phyloP scores from a whole-genome alignment of 805 yeast species.

The Cyberlindnera meyerae region DNA sequence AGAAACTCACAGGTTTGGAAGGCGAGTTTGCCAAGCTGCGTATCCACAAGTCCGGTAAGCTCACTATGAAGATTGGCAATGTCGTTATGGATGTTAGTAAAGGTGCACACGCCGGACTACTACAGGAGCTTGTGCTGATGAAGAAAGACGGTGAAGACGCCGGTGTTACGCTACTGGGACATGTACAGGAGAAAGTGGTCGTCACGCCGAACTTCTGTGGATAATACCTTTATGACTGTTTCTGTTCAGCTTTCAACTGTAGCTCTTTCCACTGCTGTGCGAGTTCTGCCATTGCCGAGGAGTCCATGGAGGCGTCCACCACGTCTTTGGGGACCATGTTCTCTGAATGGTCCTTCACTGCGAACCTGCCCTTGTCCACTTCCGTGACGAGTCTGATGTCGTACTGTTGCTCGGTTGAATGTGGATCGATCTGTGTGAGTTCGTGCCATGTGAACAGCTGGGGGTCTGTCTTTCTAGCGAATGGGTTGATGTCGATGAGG shows the following conservation, averaged over 20 bases:
- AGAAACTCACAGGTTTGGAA: constrained; percentile 16
- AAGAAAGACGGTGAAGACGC: constrained; percentile 33
- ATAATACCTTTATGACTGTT: constrained; percentile 7
- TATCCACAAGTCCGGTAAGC: constrained; percentile 77
- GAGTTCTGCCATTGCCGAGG: constrained; percentile 64
- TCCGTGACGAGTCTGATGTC: constrained; percentile 64
- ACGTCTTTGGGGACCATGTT: constrained; percentile 90
- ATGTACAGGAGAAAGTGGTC: constrained; percentile 49
- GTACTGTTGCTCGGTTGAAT: constrained; percentile 31
- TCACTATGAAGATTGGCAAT: constrained; percentile 70
- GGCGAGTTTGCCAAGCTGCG: constrained; percentile 75
- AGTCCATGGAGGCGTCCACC: constrained; percentile 73
- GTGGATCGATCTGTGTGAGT: constrained; percentile 34
- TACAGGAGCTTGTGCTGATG: constrained; percentile 66
- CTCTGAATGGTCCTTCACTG: constrained; percentile 78
- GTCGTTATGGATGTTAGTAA: constrained; percentile 61
- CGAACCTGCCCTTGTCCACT: constrained; percentile 70
- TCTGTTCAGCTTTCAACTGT: constrained; percentile 22
- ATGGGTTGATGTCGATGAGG: constrained; percentile 85
- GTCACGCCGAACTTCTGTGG: constrained; percentile 45
- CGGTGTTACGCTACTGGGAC: constrained; percentile 48
- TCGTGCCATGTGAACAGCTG: constrained; percentile 84
- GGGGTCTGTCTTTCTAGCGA: constrained; percentile 71
- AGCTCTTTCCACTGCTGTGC: constrained; percentile 55
- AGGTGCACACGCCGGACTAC: constrained; percentile 64